Evolutionary conservation across 2,329 filamentous ascomycete species (phyloP).

Genomic region (Aspergillus brunneoviolaceus): DNA sequence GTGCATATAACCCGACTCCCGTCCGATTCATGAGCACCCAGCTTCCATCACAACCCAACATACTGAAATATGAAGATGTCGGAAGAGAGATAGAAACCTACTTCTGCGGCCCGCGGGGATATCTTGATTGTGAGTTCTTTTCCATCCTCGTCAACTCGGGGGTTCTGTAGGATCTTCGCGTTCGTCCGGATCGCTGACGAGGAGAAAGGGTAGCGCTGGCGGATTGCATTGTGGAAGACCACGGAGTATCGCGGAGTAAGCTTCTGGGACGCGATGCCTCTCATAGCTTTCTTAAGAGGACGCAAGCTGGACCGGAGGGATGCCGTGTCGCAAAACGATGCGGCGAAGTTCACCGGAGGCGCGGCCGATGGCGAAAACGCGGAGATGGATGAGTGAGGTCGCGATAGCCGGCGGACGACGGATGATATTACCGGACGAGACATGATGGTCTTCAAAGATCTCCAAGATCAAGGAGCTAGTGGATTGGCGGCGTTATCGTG

Average conservation of each 20-base stretch:
- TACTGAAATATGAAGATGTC: not conserved
- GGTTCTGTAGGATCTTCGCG: slow-evolving; percentile 60
- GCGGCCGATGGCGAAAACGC: slow-evolving; percentile 26
- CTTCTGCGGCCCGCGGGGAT: slow-evolving; percentile 76
- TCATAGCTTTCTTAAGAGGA: not conserved
- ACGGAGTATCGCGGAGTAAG: not conserved
- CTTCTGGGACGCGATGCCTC: not conserved
- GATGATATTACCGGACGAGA: slow-evolving; percentile 29
- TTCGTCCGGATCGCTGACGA: slow-evolving; percentile 34
- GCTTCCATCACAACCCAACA: slow-evolving; percentile 5
- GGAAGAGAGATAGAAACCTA: slow-evolving; percentile 42
- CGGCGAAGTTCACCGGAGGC: slow-evolving; percentile 26
- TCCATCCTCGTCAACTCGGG: slow-evolving; percentile 76
- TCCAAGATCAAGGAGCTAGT: not conserved
- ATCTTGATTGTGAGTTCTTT: slow-evolving; percentile 82
- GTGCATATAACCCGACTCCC: not conserved
- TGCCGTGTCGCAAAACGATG: slow-evolving; percentile 28
- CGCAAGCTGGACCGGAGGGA: slow-evolving; percentile 16
- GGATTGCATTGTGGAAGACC: slow-evolving; percentile 5
- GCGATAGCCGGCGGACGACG: slow-evolving; percentile 26
- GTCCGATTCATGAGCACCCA: not conserved
- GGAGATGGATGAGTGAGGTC: slow-evolving; percentile 14
- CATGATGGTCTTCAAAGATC: slow-evolving; percentile 23
- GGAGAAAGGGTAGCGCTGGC: slow-evolving; percentile 34
- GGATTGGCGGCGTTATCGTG: slow-evolving; percentile 1